Conservation (phyloP, 2,329 filamentous ascomycete species). For the Reticulascus tulasneorum region DNA sequence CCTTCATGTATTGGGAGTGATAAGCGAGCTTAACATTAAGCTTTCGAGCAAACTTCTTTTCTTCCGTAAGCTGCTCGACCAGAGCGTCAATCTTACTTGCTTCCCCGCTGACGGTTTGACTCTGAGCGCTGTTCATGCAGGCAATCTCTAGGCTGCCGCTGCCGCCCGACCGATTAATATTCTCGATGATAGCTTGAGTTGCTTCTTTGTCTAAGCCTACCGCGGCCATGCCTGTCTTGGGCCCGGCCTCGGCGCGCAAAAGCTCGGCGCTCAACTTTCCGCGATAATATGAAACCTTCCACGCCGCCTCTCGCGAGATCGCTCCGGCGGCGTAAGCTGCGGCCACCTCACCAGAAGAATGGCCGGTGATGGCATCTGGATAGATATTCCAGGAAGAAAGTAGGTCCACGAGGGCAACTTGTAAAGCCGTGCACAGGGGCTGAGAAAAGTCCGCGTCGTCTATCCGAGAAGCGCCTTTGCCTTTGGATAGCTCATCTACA, state of each 20-base stretch:
- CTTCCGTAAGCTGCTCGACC: conserved; percentile 24
- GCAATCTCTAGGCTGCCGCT: conserved; percentile 27
- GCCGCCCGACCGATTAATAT: conserved; percentile 17
- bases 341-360: conserved; percentile 45
- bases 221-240: conserved; percentile 33
- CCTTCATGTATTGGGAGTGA: conserved; percentile 50
- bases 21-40: conserved; percentile 49
- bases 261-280: conserved; percentile 23
- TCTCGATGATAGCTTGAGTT: conserved; percentile 16
- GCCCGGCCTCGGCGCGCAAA: conserved; percentile 26
- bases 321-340: conserved; percentile 39
- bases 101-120: conserved; percentile 42
- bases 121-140: conserved; percentile 50
- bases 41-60: conserved; percentile 40
- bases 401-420: conserved; percentile 41
- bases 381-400: conserved; percentile 37
- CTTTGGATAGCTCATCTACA: conserved; percentile 17
- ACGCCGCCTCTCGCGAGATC: conserved; percentile 36
- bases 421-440: conserved; percentile 41
- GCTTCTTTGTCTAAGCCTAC: conserved; percentile 28
- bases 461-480: conserved; percentile 26
- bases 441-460: conserved; percentile 37
- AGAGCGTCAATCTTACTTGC: conserved; percentile 20
- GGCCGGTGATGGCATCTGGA: conserved; percentile 36
- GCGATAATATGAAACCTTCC: conserved; percentile 48